Conservation (phyloP, 352 stramenopile species). For the Pythium apleroticum region DNA sequence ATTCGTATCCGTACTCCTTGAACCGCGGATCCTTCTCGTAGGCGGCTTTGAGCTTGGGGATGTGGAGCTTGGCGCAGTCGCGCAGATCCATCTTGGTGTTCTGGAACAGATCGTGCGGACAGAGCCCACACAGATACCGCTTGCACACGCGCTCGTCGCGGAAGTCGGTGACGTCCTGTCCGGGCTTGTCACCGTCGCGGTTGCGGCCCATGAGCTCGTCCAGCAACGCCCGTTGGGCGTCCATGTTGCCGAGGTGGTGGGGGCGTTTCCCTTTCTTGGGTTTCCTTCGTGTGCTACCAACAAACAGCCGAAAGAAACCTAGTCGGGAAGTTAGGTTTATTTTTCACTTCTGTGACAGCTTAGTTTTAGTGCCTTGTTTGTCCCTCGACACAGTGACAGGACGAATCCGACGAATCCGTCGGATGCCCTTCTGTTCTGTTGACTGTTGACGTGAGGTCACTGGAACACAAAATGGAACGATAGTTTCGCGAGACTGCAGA, state of each 20-base stretch:
- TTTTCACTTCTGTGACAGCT: background rate
- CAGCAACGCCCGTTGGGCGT: constrained; percentile 83
- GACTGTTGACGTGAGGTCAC: constrained; percentile 6
- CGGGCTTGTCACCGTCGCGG: constrained; percentile 81
- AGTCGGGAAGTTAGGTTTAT: background rate
- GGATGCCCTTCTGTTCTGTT: background rate
- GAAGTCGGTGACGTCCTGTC: constrained; percentile 80
- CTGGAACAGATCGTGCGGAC: constrained; percentile 87
- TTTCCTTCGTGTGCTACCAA: background rate
- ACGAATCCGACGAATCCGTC: background rate
- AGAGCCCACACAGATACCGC: constrained; percentile 77
- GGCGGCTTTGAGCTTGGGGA: constrained; percentile 59
- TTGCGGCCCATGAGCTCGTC: constrained; percentile 92
- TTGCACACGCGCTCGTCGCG: constrained; percentile 77
- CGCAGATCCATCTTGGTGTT: constrained; percentile 89
- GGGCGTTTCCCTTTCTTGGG: background rate
- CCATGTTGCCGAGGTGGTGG: constrained; percentile 38
- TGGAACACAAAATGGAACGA: background rate
- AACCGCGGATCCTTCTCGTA: constrained; percentile 47
- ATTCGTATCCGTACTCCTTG: constrained; percentile 68
- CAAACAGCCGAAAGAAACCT: background rate
- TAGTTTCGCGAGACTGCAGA: background rate
- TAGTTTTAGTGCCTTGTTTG: background rate
- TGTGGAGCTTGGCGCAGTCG: constrained; percentile 67
- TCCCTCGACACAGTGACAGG: background rate